These are phyloP conservation scores for Penicillium decumbens DNA, from an alignment of 2,329 filamentous ascomycete species.

Conservation along the genomic window DNA sequence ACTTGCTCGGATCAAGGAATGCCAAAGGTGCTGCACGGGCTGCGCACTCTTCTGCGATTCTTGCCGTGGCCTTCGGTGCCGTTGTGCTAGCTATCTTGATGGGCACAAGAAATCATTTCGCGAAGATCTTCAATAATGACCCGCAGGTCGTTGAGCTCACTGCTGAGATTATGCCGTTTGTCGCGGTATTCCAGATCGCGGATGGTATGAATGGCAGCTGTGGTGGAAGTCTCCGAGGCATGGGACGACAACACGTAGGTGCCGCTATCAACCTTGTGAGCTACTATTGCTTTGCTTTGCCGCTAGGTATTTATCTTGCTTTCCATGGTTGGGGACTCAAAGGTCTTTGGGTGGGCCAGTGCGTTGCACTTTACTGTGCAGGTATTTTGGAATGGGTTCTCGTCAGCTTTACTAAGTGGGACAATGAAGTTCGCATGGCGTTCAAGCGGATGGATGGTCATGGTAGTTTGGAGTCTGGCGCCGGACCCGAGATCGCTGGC, in stretches of 20 bases:
- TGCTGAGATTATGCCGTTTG: constrained; percentile 75
- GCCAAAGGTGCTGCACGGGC: constrained; percentile 63
- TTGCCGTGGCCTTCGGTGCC: constrained; percentile 65
- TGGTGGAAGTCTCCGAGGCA: constrained; percentile 73
- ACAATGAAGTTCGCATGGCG: neutral
- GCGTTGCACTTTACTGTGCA: constrained; percentile 74
- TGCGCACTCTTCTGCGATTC: constrained; percentile 68
- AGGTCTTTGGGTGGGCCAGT: constrained; percentile 80
- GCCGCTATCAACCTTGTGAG: constrained; percentile 75
- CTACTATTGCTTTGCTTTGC: constrained; percentile 78
- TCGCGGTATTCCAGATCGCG: constrained; percentile 84
- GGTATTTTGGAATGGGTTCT: constrained; percentile 74
- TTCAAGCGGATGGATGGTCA: neutral
- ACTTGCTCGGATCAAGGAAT: constrained; percentile 67
- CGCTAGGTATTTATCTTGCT: constrained; percentile 76
- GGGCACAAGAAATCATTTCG: constrained; percentile 67
- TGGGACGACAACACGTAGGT: constrained; percentile 82
- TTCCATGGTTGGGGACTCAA: constrained; percentile 79
- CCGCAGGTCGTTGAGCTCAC: constrained; percentile 66
- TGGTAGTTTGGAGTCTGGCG: neutral
- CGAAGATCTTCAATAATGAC: constrained; percentile 77
- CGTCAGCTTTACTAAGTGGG: constrained; percentile 51
- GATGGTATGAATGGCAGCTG: constrained; percentile 83
- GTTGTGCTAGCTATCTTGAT: constrained; percentile 66
- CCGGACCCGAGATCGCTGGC: neutral